phyloP scores from a whole-genome alignment of 306 rosid genomes.

The Vigna trinervia region DNA sequence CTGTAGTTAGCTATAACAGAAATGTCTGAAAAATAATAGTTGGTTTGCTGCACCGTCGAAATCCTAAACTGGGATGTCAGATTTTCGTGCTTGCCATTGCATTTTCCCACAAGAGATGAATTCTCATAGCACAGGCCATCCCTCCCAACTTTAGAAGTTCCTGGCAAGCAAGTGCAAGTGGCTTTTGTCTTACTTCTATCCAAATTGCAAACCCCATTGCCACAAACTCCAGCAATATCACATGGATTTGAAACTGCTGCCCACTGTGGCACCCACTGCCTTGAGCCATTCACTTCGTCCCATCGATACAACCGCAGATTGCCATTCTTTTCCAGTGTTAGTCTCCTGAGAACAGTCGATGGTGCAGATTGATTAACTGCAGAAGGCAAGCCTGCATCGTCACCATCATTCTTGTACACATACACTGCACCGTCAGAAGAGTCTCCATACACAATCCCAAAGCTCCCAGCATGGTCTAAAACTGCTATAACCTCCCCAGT shows the following conservation, averaged over 20 bases:
- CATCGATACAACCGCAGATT: slow-evolving; percentile 79
- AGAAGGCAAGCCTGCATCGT: slow-evolving; percentile 68
- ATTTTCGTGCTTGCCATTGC: slow-evolving; percentile 53
- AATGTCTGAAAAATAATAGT: slow-evolving; percentile 73
- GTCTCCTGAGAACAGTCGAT: slow-evolving; percentile 58
- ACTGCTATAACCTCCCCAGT: slow-evolving; percentile 85
- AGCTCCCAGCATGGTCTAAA: slow-evolving; percentile 83
- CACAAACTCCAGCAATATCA: slow-evolving; percentile 90
- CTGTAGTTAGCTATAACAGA: slow-evolving; percentile 88
- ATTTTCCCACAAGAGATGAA: slow-evolving; percentile 67
- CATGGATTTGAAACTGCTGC: slow-evolving; percentile 94
- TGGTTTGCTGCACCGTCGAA: slow-evolving; percentile 75
- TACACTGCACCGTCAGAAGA: slow-evolving; percentile 86
- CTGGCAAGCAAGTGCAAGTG: slow-evolving; percentile 86
- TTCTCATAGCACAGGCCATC: slow-evolving; percentile 77
- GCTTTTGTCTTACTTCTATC: slow-evolving; percentile 75
- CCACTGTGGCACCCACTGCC: slow-evolving; percentile 96
- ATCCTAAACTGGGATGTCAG: slow-evolving; percentile 58
- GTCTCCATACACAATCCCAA: slow-evolving; percentile 89
- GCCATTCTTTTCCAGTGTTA: slow-evolving; percentile 76
- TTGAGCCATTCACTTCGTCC: slow-evolving; percentile 85
- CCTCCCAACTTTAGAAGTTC: slow-evolving; percentile 58
- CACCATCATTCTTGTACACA: slow-evolving; percentile 77
- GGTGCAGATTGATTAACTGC: slow-evolving; percentile 57
- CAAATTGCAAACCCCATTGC: slow-evolving; percentile 81